These are phyloP conservation scores for Ilex aquifolium DNA, from an alignment of 257 asterid species.

Conservation along the genomic window DNA sequence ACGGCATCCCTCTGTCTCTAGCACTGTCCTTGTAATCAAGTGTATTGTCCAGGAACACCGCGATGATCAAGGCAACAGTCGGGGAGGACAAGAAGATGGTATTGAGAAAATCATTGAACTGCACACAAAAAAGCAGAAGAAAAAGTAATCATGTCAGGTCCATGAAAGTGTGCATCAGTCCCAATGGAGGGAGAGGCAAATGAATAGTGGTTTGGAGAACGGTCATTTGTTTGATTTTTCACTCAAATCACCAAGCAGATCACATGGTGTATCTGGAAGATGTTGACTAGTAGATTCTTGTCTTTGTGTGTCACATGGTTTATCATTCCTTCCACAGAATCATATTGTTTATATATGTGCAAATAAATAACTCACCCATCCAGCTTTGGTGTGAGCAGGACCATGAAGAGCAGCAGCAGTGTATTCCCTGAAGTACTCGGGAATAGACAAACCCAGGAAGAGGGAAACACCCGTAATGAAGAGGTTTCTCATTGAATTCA, in stretches of 20 bases:
- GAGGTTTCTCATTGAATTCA: constrained; percentile 96
- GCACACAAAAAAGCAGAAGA: constrained; percentile 19
- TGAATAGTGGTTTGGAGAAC: too few species aligned
- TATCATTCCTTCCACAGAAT: not conserved
- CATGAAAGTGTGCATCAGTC: too few species aligned
- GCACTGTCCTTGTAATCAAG: constrained; percentile 89
- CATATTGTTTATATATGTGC: too few species aligned
- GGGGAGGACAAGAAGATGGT: constrained; percentile 83
- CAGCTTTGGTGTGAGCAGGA: constrained; percentile 87
- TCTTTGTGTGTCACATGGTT: too few species aligned
- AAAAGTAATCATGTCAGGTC: not conserved
- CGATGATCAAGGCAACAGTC: constrained; percentile 68
- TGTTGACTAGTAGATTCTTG: too few species aligned
- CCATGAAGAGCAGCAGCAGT: constrained; percentile 71
- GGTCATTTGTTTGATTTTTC: too few species aligned
- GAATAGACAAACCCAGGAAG: constrained; percentile 84
- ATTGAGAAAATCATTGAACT: constrained; percentile 93
- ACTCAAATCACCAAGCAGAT: too few species aligned
- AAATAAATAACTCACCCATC: constrained; percentile 60
- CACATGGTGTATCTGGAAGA: too few species aligned
- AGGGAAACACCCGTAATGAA: constrained; percentile 82
- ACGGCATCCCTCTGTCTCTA: constrained; percentile 92
- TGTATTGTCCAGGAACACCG: constrained; percentile 89
- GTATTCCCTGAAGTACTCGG: constrained; percentile 90
- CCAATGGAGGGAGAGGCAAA: too few species aligned